phyloP scores from a whole-genome alignment of 768 basidiomycete species.

The Dendrothele bispora region DNA sequence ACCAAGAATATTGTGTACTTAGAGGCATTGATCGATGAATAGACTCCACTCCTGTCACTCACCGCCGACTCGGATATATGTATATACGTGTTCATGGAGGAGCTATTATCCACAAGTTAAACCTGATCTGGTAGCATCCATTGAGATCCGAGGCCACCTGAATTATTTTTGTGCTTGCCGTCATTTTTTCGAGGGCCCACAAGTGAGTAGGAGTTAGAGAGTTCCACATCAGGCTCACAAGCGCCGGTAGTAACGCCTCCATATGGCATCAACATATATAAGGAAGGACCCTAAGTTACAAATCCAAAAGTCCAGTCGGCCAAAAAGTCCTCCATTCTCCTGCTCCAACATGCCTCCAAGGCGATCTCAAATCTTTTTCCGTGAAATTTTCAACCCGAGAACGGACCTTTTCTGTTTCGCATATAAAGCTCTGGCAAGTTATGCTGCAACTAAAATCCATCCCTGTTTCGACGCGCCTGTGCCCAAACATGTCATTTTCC shows the following conservation, averaged over 20 bases:
- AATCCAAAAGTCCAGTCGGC: too few relatives aligned
- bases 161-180: too few relatives aligned
- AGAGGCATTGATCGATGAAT: constrained; percentile 18
- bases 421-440: too few relatives aligned
- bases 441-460: background rate
- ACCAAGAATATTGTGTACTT: constrained; percentile 23
- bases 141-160: too few relatives aligned
- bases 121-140: too few relatives aligned
- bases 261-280: too few relatives aligned
- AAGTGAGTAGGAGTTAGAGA: too few relatives aligned
- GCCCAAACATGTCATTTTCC: background rate
- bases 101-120: background rate
- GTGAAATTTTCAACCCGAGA: background rate
- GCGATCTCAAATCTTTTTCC: background rate
- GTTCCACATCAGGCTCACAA: too few relatives aligned
- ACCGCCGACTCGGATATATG: background rate
- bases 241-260: too few relatives aligned
- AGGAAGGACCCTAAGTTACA: too few relatives aligned
- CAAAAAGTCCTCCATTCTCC: too few relatives aligned
- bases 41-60: background rate
- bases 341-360: background rate
- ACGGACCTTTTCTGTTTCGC: background rate
- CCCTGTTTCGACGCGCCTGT: background rate
- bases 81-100: background rate
- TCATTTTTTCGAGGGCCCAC: too few relatives aligned